Base-by-base conservation (phyloP, 495 filamentous ascomycete genomes). In the Penicillium odoratum region DNA sequence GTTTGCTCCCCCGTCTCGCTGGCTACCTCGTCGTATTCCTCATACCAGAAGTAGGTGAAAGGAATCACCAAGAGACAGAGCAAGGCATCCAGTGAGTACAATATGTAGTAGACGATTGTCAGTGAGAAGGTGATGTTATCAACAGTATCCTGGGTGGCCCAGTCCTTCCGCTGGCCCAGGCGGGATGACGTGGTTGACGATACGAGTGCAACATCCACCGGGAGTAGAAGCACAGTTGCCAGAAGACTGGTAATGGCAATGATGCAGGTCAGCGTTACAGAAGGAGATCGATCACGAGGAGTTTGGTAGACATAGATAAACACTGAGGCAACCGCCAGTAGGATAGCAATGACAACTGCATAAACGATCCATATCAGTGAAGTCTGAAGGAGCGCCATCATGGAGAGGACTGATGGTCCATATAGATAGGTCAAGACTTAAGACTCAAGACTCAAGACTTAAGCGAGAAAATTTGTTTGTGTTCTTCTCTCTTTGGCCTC, bases 41-140 rank as follows among this genome's bases (percentile, higher is more conserved):
- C 94, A 60, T 95, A 96, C 85, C 87, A 97, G 74, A 99, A 99
- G 74, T 98, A 99, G 11, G 92, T 87, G 68, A 99, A 99, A 2
- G 94, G 94, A 18, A 97, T 86, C 18, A 96, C 84, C 34, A 98
- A 66, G 38, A 99, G 79, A 68, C 95, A 98, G 13, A 99, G 86
- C 3, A 96, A 69, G 1, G 93, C 93, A 73, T 99, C 95, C 57
- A 96, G 71, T 31, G 88, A 93, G 73, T 98, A 99, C 1, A 98
- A 80, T 0, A 84, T 80, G 72, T 98, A 99, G 72, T 98, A 99
- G 50, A 97, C 86, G 56, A 94, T 83, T 65, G 89, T 90, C 43
- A 99, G 77, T 1, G 90, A 89, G 31, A 83, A 78, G 4, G 90
- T 75, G 48, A 98, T 96, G 53, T 79, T 79, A 56, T 90, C 81